Percentiles rank a stretch among this genome's conserved stretches.
Evolutionary conservation across 1,284 basidiomycete species (phyloP).

Genomic region (Pyrrhoderma lamaoense): DNA sequence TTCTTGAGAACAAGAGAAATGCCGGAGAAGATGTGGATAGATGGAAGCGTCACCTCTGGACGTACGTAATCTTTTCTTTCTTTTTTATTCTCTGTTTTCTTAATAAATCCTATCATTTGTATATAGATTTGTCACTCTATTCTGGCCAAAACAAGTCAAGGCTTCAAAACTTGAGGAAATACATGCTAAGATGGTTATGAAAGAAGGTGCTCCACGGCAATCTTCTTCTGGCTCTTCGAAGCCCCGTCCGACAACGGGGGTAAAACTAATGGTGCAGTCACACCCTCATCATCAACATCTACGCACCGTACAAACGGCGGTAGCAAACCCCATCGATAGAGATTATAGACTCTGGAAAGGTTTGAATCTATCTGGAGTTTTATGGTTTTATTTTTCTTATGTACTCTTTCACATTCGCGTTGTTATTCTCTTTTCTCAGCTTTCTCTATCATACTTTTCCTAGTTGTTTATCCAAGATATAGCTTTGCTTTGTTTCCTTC

Average conservation of each 20-base stretch:
- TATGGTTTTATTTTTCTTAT: background rate
- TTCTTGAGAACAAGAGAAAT: constrained; percentile 70
- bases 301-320: constrained; percentile 36
- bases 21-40: constrained; percentile 74
- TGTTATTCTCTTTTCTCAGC: background rate
- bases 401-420: background rate
- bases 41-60: constrained; percentile 94
- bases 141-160: constrained; percentile 97
- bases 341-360: background rate
- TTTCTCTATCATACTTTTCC: no score
- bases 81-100: background rate
- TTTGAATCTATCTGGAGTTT: background rate
- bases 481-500: no score
- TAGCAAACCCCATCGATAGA: constrained; percentile 45
- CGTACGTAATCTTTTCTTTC: constrained; percentile 46
- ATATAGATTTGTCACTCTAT: constrained; percentile 81
- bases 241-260: constrained; percentile 40
- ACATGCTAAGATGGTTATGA: constrained; percentile 88
- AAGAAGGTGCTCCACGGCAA: constrained; percentile 54
- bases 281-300: constrained; percentile 20
- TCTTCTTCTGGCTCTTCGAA: constrained; percentile 36
- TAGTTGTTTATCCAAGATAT: no score
- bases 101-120: constrained; percentile 13
- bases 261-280: constrained; percentile 39
- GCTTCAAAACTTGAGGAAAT: constrained; percentile 88